These are phyloP conservation scores for Scheffersomyces segobiensis DNA, from an alignment of 1,139 yeast genomes.

Conservation along the genomic window DNA sequence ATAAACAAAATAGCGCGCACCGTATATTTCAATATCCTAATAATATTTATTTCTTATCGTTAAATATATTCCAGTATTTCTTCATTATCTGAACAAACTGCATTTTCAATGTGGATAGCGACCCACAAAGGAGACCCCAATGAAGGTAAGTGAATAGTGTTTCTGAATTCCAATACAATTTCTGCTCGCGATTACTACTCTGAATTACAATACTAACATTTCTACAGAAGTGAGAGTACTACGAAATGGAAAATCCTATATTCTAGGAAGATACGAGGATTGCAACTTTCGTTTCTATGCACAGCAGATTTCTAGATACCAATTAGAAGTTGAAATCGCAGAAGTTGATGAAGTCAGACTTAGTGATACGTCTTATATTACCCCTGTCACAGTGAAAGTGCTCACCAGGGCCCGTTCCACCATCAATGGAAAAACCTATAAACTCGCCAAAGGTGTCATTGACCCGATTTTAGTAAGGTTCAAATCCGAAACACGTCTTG, in stretches of 20 bases:
- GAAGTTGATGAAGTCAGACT: conserved; percentile 4
- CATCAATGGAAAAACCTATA: conserved; percentile 28
- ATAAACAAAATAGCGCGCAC: not conserved
- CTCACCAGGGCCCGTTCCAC: conserved; percentile 32
- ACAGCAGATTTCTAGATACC: conserved; percentile 30
- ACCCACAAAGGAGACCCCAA: not conserved
- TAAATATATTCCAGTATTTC: too few species aligned
- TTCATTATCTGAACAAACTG: not conserved
- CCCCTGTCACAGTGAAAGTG: conserved; percentile 24
- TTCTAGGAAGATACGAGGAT: conserved; percentile 32
- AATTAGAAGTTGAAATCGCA: conserved; percentile 24
- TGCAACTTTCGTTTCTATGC: not conserved
- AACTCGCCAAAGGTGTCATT: conserved; percentile 19
- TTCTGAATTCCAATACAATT: not conserved
- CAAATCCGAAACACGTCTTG: conserved; percentile 9
- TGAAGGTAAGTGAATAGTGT: not conserved
- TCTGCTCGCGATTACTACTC: too few species aligned
- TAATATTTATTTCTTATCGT: too few species aligned
- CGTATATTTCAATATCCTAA: not conserved
- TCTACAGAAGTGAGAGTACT: conserved; percentile 10
- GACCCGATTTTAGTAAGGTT: conserved; percentile 18
- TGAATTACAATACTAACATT: not conserved
- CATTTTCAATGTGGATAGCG: not conserved
- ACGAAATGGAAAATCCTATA: conserved; percentile 19
- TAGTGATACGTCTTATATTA: conserved; percentile 10